Percentiles rank a stretch among this genome's conserved stretches.
These are phyloP conservation scores for Blakeslea trispora DNA, from an alignment of 371 early-diverging fungal genomes.

Conservation along the genomic window DNA sequence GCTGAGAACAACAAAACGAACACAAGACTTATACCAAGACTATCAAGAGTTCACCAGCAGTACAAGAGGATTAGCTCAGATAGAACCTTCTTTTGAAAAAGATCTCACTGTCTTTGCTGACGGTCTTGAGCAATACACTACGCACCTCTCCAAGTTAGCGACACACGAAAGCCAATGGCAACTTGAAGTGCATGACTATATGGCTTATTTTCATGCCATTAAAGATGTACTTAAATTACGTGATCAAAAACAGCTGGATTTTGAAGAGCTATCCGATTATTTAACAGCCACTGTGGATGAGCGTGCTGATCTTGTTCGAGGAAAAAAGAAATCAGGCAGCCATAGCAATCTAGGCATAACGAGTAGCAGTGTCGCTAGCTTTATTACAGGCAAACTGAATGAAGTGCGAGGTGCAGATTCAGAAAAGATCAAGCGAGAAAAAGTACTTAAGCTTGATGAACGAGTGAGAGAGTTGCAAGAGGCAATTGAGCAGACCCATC, in stretches of 20 bases:
- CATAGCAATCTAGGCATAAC: too few species aligned
- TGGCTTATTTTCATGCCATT: constrained; percentile 83
- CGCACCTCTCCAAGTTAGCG: constrained; percentile 61
- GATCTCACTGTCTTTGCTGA: constrained; percentile 67
- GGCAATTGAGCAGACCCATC: constrained; percentile 74
- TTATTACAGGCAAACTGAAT: constrained; percentile 84
- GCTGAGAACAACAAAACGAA: constrained; percentile 73
- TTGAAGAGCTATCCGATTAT: constrained; percentile 84
- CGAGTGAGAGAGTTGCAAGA: constrained; percentile 83
- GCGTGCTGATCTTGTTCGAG: constrained; percentile 59
- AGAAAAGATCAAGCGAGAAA: constrained; percentile 78
- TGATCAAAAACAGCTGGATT: constrained; percentile 94
- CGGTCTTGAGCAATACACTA: constrained; percentile 61
- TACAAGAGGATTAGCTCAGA: constrained; percentile 70
- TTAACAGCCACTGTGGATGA: constrained; percentile 66
- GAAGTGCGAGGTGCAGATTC: constrained; percentile 89
- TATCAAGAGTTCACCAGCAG: constrained; percentile 79
- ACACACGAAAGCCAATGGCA: constrained; percentile 70
- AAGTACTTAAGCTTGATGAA: constrained; percentile 69
- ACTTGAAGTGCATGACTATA: constrained; percentile 81
- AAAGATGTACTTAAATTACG: constrained; percentile 82
- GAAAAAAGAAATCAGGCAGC: constrained; percentile 26
- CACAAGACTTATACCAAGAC: constrained; percentile 77
- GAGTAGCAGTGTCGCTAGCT: constrained; percentile 60
- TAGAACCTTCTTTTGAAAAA: constrained; percentile 79